Evolutionary conservation across 2,329 filamentous ascomycete genomes (phyloP), one percentile per base, ranked within the genome.

Genomic region (Trichoderma sp.): DNA sequence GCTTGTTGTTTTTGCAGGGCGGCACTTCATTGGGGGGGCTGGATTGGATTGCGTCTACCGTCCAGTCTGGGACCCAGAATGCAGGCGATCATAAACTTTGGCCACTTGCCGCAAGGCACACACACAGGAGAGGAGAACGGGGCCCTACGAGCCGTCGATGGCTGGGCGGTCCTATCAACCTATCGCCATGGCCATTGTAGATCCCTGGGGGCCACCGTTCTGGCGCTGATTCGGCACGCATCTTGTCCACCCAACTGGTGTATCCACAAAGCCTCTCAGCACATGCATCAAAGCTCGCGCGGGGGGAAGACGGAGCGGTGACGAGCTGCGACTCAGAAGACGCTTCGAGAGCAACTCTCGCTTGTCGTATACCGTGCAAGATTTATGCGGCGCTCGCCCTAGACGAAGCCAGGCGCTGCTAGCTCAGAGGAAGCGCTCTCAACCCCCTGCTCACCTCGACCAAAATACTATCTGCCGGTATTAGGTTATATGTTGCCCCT

Each of bases 31-130:
- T 66, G 61, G 68, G 28, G 28, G 56, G 49, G 46, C 49, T 30
- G 37, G 34, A 24, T 51, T 69, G 37, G 34, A 24, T 39, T 69
- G 61, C 68, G 61, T 30, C 61, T 58, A 59, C 61, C 54, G 61
- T 69, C 68, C 64, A 54, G 34, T 66, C 63, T 69, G 68, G 68
- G 68, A 39, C 68, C 55, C 54, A 56, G 11, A 60, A 66, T 61
- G 68, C 68, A 69, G 63, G 68, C 63, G 56, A 66, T 69, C 68
- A 61, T 60, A 66, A 66, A 59, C 56, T 68, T 56, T 69, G 68
- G 64, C 68, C 54, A 66, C 63, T 49, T 65, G 61, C 63, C 61
- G 67, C 67, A 69, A 69, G 67, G 67, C 67, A 69, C 67, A 69
- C 67, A 59, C 67, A 59, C 67, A 69, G 67, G 43, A 69, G 58